phyloP scores from a whole-genome alignment of 2,329 filamentous ascomycete genomes.

The Sclerotinia spermophila region DNA sequence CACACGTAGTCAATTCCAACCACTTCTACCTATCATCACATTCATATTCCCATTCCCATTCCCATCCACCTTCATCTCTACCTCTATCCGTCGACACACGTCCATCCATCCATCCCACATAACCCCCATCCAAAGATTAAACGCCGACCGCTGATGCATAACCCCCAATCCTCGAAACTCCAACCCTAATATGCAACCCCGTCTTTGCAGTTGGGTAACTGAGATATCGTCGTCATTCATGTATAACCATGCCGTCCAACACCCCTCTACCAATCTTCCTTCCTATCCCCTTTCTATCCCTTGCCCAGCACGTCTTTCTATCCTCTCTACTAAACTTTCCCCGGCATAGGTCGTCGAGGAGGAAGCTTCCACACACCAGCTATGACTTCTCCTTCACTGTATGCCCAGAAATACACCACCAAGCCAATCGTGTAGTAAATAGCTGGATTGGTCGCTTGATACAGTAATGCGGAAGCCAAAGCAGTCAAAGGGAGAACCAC shows the following conservation, averaged over 20 bases:
- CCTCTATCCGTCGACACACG: too few relatives aligned
- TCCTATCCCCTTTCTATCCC: background rate
- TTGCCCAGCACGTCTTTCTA: background rate
- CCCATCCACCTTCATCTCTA: background rate
- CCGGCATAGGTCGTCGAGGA: slow-evolving; percentile 21
- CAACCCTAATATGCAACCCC: background rate
- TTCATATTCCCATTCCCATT: background rate
- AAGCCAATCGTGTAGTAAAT: slow-evolving; percentile 88
- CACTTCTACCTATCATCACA: background rate
- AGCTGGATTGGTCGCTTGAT: slow-evolving; percentile 88
- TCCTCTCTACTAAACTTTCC: slow-evolving; percentile 30
- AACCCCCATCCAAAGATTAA: slow-evolving; percentile 1
- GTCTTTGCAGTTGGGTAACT: background rate
- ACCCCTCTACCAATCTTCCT: background rate
- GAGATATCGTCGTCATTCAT: slow-evolving; percentile 9
- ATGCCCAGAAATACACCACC: slow-evolving; percentile 92
- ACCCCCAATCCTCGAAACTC: background rate
- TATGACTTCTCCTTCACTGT: slow-evolving; percentile 88
- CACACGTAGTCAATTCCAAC: background rate
- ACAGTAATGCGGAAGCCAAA: slow-evolving; percentile 72
- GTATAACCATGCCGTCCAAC: slow-evolving; percentile 1
- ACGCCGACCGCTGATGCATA: slow-evolving; percentile 17
- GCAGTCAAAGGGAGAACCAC: slow-evolving; percentile 76
- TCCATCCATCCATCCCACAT: background rate
- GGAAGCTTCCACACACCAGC: slow-evolving; percentile 35